Evolutionary conservation across 2,329 filamentous ascomycete species (phyloP).

Genomic region (Talaromyces islandicus): DNA sequence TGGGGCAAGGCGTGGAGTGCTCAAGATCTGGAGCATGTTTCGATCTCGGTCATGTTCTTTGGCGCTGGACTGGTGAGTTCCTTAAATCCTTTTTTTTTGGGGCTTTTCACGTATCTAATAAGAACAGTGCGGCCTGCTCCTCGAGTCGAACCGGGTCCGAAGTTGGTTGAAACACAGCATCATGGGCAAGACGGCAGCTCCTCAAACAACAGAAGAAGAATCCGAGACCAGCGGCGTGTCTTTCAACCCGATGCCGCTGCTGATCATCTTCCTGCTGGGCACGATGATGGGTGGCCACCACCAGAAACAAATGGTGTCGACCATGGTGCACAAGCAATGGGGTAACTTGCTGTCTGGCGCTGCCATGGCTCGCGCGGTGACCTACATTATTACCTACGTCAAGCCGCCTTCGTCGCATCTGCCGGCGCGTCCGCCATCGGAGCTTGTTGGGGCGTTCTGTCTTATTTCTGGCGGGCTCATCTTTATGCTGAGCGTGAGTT

Average conservation of each 20-base stretch:
- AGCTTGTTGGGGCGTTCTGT: slow-evolving; percentile 81
- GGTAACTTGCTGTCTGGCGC: slow-evolving; percentile 77
- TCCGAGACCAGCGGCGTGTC: slow-evolving; percentile 51
- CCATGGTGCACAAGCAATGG: slow-evolving; percentile 93
- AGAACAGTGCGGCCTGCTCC: slow-evolving; percentile 67
- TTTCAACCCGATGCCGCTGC: slow-evolving; percentile 79
- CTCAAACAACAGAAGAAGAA: slow-evolving; percentile 30
- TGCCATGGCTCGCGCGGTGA: slow-evolving; percentile 68
- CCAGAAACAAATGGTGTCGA: slow-evolving; percentile 74
- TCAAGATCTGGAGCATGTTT: slow-evolving; percentile 83
- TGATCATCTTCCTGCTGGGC: slow-evolving; percentile 81
- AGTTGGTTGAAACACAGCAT: slow-evolving; percentile 48
- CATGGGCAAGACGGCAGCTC: slow-evolving; percentile 23
- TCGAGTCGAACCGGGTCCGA: slow-evolving; percentile 68
- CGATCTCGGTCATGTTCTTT: slow-evolving; percentile 89
- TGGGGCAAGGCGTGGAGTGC: slow-evolving; percentile 67
- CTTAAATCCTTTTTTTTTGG: background rate
- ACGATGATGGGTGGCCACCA: slow-evolving; percentile 95
- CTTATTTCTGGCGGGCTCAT: slow-evolving; percentile 80
- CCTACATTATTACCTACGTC: slow-evolving; percentile 74
- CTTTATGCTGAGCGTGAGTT: slow-evolving; percentile 82
- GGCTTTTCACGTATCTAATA: slow-evolving; percentile 7
- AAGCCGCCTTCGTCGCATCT: slow-evolving; percentile 73
- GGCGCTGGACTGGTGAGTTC: slow-evolving; percentile 71
- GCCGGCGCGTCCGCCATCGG: slow-evolving; percentile 80